Evolutionary conservation across 2,329 filamentous ascomycete genomes (phyloP).

Genomic region (Coniochaeta prunicola): DNA sequence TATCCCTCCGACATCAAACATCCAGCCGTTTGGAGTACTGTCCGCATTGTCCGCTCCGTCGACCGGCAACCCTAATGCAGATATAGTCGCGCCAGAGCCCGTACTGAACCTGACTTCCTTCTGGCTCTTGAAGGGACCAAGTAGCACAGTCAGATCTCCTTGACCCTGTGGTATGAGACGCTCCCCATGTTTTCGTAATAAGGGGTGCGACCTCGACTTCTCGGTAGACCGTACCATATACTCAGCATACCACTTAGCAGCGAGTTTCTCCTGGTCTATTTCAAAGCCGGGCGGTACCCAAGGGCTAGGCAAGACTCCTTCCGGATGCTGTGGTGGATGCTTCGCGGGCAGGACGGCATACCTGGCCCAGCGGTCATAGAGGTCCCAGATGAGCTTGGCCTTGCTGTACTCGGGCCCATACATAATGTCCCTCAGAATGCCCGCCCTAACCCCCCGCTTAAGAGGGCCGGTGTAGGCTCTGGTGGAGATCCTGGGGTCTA

Average conservation of each 20-base stretch:
- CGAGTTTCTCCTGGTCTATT: slow-evolving; percentile 21
- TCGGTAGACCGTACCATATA: slow-evolving; percentile 7
- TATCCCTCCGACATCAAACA: slow-evolving; percentile 47
- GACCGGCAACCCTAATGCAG: slow-evolving; percentile 9
- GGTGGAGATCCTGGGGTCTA: slow-evolving; percentile 20
- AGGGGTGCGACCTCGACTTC: slow-evolving; percentile 13
- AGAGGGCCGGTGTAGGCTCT: slow-evolving; percentile 30
- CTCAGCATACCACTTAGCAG: slow-evolving; percentile 19
- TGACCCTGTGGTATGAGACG: slow-evolving; percentile 10
- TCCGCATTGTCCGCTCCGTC: slow-evolving; percentile 5
- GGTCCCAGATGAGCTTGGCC: slow-evolving; percentile 25
- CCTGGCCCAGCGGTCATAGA: slow-evolving; percentile 33
- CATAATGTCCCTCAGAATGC: slow-evolving; percentile 29
- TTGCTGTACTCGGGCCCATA: slow-evolving; percentile 31
- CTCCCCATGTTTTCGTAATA: slow-evolving; percentile 7
- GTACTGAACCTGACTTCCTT: slow-evolving; percentile 13
- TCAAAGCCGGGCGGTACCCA: slow-evolving; percentile 32
- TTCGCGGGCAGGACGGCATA: slow-evolving; percentile 32
- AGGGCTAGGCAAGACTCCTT: slow-evolving; percentile 26
- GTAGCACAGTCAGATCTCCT: slow-evolving; percentile 15
- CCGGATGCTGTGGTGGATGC: slow-evolving; percentile 13
- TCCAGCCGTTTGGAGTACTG: slow-evolving; percentile 34
- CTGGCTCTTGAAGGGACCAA: slow-evolving; percentile 19
- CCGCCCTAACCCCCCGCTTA: slow-evolving; percentile 24
- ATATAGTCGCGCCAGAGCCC: slow-evolving; percentile 10